phyloP scores from a whole-genome alignment of 2,329 filamentous ascomycete species.

The Alternaria novae-zelandiae region DNA sequence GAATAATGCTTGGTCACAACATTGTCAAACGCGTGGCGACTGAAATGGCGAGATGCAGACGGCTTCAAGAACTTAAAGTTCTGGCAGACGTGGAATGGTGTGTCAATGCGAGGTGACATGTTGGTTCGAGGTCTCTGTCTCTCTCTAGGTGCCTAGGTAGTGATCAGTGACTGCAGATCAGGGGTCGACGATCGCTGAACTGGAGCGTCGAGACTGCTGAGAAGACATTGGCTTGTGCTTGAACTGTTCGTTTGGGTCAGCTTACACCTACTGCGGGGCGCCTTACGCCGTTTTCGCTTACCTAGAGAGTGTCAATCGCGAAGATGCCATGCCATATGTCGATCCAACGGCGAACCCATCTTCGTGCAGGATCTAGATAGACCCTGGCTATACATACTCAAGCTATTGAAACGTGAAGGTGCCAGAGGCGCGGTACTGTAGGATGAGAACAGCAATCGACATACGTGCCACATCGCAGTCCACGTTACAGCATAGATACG shows the following conservation, averaged over 20 bases:
- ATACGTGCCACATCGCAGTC: neutral
- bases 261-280: neutral
- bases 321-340: neutral
- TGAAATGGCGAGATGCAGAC: neutral
- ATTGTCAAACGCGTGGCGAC: too few relatives aligned
- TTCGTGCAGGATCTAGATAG: neutral
- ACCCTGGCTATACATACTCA: neutral
- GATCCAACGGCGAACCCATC: neutral
- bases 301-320: neutral
- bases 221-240: neutral
- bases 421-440: neutral
- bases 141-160: neutral
- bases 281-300: neutral
- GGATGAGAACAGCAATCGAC: neutral
- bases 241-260: neutral
- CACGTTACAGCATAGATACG: neutral
- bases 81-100: neutral
- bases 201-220: neutral
- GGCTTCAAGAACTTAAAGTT: neutral
- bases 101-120: neutral
- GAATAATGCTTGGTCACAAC: neutral
- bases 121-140: neutral
- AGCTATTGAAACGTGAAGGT: neutral
- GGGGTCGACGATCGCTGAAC: neutral
- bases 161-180: neutral